These are phyloP conservation scores for Kazachstania kunashirensis DNA, from an alignment of 805 yeast genomes.

Conservation along the genomic window DNA sequence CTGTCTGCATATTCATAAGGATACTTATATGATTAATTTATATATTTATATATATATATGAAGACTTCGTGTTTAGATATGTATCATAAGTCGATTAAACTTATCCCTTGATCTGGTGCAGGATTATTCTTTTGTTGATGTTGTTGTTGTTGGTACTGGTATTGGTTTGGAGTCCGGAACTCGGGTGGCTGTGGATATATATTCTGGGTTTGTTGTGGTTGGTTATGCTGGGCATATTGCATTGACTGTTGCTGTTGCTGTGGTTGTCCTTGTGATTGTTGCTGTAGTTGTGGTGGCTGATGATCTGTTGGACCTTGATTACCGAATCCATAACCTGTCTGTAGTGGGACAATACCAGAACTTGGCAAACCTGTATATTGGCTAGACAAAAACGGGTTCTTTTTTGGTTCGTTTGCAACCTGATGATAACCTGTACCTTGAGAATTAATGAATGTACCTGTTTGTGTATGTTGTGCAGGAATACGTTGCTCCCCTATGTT, in stretches of 20 bases:
- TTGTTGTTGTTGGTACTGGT: slow-evolving; percentile 1
- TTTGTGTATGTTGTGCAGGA: slow-evolving; percentile 86
- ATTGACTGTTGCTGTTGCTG: slow-evolving; percentile 4
- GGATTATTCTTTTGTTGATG: slow-evolving; percentile 21
- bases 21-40: too few species aligned
- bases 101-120: slow-evolving; percentile 22
- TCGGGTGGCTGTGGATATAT: background rate
- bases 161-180: too few species aligned
- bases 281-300: slow-evolving; percentile 1
- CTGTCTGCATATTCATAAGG: too few species aligned
- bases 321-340: slow-evolving; percentile 92
- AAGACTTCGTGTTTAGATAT: too few species aligned
- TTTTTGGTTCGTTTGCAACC: slow-evolving; percentile 29
- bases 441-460: slow-evolving; percentile 73
- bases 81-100: slow-evolving; percentile 24
- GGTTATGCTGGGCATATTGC: slow-evolving; percentile 6
- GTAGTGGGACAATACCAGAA: slow-evolving; percentile 61
- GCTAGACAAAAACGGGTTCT: slow-evolving; percentile 40
- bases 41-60: too few species aligned
- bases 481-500: slow-evolving; percentile 44
- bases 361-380: slow-evolving; percentile 69
- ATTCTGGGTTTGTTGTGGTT: background rate
- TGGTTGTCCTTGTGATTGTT: background rate
- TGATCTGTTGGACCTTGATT: slow-evolving; percentile 39
- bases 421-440: slow-evolving; percentile 76